Conservation (phyloP, 176 grass and related monocot species). For the Pontederia crassipes region DNA sequence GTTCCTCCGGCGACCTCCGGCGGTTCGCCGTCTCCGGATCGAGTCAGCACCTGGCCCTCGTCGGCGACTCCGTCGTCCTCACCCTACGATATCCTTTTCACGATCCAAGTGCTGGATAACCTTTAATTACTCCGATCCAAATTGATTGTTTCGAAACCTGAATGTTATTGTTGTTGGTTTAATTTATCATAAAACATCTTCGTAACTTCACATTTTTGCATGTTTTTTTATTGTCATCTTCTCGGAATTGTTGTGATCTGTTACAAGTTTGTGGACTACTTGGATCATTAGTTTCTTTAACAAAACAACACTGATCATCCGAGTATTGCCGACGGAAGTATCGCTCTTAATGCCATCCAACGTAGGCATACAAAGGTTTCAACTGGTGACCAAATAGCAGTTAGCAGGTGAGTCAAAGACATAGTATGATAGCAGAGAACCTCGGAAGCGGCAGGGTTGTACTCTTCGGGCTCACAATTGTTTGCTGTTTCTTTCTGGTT, state of each 20-base stretch:
- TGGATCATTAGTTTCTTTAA: constrained; percentile 38
- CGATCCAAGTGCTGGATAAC: not conserved
- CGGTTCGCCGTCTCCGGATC: constrained; percentile 38
- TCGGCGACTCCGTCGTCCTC: constrained; percentile 68
- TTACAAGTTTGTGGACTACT: not conserved
- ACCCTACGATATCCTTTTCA: constrained; percentile 70
- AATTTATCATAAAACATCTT: no score
- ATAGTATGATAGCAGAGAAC: not conserved
- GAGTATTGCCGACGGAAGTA: constrained; percentile 40
- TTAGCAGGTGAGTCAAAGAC: constrained; percentile 43
- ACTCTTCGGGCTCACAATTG: constrained; percentile 10
- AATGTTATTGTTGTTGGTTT: no score
- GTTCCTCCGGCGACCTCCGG: constrained; percentile 45
- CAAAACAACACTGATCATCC: constrained; percentile 51
- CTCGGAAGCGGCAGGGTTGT: not conserved
- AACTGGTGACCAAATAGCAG: constrained; percentile 56
- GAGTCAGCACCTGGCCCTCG: constrained; percentile 34
- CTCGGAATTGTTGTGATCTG: constrained; percentile 3
- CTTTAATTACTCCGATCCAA: no score
- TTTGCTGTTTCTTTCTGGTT: constrained; percentile 13
- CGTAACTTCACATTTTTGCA: no score
- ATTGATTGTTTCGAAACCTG: no score
- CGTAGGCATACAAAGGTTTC: constrained; percentile 85
- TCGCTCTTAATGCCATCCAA: constrained; percentile 89
- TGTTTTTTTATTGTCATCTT: not conserved